Evolutionary conservation across 1,139 yeast genomes (phyloP).

Genomic region (Suhomyces wounanorum): DNA sequence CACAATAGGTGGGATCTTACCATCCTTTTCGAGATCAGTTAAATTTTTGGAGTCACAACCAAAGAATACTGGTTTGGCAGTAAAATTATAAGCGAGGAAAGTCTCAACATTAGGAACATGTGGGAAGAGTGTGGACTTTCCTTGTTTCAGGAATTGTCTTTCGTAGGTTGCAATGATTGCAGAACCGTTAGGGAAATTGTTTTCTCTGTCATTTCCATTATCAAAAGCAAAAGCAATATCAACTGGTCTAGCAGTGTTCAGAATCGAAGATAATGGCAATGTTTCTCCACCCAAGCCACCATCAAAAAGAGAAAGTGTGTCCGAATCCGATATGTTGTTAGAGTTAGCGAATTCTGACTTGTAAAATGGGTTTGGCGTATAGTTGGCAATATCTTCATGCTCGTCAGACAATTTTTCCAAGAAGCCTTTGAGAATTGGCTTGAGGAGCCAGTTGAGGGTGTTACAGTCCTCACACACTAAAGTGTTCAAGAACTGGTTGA

Average conservation of each 20-base stretch:
- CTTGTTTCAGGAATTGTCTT: constrained; percentile 67
- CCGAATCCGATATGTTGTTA: constrained; percentile 28
- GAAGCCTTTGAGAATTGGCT: constrained; percentile 46
- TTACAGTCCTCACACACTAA: constrained; percentile 51
- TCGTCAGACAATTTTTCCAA: constrained; percentile 47
- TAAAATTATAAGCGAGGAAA: constrained; percentile 53
- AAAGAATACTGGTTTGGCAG: constrained; percentile 74
- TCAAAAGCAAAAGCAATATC: constrained; percentile 44
- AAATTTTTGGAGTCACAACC: constrained; percentile 79
- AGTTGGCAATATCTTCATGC: constrained; percentile 41
- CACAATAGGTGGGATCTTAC: constrained; percentile 63
- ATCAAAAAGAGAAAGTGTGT: constrained; percentile 41
- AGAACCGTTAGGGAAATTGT: constrained; percentile 46
- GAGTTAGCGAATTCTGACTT: constrained; percentile 42
- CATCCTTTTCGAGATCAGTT: constrained; percentile 40
- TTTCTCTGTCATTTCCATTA: constrained; percentile 40
- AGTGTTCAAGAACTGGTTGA: constrained; percentile 67
- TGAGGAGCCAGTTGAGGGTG: constrained; percentile 51
- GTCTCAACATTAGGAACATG: constrained; percentile 78
- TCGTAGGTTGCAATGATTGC: constrained; percentile 53
- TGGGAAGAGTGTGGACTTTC: constrained; percentile 72
- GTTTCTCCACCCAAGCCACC: constrained; percentile 47
- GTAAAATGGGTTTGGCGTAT: constrained; percentile 54
- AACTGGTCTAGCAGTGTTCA: constrained; percentile 37
- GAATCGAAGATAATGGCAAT: constrained; percentile 38